Conservation (phyloP, 2,329 filamentous ascomycete species). For the Ceratocystis variospora region DNA sequence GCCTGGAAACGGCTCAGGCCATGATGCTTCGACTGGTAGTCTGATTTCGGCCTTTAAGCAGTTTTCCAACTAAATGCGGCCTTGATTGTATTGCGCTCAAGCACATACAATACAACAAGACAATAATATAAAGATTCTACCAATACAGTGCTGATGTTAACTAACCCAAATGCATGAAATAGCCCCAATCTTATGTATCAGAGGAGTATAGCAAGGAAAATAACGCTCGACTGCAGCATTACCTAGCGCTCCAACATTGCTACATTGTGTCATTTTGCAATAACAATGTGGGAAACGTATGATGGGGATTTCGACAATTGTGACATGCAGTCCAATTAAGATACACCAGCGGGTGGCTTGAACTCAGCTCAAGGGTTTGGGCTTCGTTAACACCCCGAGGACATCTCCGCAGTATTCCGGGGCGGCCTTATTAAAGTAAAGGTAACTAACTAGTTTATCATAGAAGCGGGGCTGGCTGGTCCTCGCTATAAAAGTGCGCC, state of each 20-base stretch:
- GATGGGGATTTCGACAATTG: not conserved
- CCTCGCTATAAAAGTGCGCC: not conserved
- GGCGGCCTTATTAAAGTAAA: not conserved
- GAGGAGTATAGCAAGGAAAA: no score
- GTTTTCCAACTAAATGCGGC: constrained; percentile 35
- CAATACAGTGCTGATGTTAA: no score
- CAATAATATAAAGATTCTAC: not conserved
- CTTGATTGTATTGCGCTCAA: not conserved
- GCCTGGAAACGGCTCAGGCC: constrained; percentile 53
- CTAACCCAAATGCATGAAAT: no score
- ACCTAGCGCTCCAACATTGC: not conserved
- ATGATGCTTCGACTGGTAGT: constrained; percentile 79
- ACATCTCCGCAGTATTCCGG: not conserved
- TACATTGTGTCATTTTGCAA: not conserved
- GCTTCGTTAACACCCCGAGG: not conserved
- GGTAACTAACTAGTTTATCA: not conserved
- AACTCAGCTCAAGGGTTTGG: not conserved
- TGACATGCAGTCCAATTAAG: not conserved
- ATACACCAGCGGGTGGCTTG: not conserved
- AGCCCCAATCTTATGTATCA: no score
- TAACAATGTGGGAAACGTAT: not conserved
- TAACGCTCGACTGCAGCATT: not conserved
- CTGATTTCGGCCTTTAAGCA: constrained; percentile 89
- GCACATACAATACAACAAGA: not conserved
- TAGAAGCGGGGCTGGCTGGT: not conserved